Percentiles rank a stretch among this genome's conserved stretches.
Conservation (phyloP, 2,329 filamentous ascomycete species). For the Colletotrichum camelliae region DNA sequence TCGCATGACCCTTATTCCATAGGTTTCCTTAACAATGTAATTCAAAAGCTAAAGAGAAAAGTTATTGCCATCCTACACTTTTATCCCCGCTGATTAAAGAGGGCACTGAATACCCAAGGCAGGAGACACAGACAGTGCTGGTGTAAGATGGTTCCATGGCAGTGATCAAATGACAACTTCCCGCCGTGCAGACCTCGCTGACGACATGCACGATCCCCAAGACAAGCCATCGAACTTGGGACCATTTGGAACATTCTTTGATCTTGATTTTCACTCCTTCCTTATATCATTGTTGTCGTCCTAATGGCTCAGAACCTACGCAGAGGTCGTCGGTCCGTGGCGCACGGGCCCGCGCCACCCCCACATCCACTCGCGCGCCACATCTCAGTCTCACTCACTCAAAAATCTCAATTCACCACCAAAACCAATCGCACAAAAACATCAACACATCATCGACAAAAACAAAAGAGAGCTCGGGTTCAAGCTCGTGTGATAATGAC, state of each 20-base stretch:
- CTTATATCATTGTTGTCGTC: neutral
- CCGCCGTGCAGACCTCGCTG: neutral
- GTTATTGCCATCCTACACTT: neutral
- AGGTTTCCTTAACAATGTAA: rapidly evolving
- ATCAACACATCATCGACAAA: neutral
- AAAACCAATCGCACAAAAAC: neutral
- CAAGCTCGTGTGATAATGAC: rapidly evolving
- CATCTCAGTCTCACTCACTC: neutral
- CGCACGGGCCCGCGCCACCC: neutral
- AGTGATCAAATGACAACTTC: neutral
- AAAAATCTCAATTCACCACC: neutral
- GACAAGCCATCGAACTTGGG: neutral
- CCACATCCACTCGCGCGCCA: neutral
- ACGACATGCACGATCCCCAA: neutral
- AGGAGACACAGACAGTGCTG: neutral
- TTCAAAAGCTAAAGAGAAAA: neutral
- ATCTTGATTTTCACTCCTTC: neutral
- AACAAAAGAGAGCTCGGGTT: rapidly evolving
- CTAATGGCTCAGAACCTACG: neutral
- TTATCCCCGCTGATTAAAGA: neutral
- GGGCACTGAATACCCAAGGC: neutral
- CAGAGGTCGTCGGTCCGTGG: neutral
- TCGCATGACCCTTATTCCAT: neutral
- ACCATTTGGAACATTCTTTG: neutral
- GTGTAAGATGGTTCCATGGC: neutral